Percentiles rank a stretch among this genome's conserved stretches.
Conservation (phyloP, 257 asterid species). For the Solanum piurae region DNA sequence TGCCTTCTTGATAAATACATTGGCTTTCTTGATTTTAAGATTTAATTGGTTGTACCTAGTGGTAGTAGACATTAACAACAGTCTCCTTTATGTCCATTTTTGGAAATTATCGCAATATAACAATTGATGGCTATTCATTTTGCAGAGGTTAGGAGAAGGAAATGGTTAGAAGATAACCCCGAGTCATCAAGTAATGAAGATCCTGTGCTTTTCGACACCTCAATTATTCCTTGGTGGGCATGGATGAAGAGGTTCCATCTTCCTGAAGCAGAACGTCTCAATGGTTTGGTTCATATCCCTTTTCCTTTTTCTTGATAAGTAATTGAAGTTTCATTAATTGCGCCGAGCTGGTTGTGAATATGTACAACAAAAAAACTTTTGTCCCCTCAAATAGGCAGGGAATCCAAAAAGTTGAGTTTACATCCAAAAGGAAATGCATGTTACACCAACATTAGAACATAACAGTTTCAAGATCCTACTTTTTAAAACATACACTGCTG, state of each 20-base stretch:
- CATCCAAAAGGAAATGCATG: not conserved
- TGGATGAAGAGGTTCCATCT: slow-evolving; percentile 95
- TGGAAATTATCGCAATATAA: not conserved
- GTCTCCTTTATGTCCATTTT: not conserved
- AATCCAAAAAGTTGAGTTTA: not conserved
- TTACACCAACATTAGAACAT: not conserved
- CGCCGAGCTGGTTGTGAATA: not conserved
- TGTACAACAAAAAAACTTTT: not conserved
- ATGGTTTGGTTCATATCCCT: slow-evolving; percentile 34
- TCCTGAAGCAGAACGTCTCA: slow-evolving; percentile 94
- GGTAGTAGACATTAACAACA: not conserved
- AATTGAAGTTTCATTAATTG: not conserved
- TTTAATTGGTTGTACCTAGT: not conserved
- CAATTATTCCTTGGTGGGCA: slow-evolving; percentile 97
- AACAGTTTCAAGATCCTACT: not conserved
- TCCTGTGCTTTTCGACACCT: slow-evolving; percentile 72
- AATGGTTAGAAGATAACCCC: slow-evolving; percentile 75
- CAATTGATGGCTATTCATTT: not conserved
- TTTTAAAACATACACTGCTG: not conserved
- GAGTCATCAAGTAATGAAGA: slow-evolving; percentile 69
- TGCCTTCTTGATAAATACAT: not conserved
- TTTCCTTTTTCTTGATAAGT: not conserved
- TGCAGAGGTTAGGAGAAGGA: slow-evolving; percentile 94
- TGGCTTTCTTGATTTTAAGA: not conserved
- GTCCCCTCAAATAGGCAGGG: not conserved